Conservation (phyloP, 2,329 filamentous ascomycete species). For the Myotisia sp. region DNA sequence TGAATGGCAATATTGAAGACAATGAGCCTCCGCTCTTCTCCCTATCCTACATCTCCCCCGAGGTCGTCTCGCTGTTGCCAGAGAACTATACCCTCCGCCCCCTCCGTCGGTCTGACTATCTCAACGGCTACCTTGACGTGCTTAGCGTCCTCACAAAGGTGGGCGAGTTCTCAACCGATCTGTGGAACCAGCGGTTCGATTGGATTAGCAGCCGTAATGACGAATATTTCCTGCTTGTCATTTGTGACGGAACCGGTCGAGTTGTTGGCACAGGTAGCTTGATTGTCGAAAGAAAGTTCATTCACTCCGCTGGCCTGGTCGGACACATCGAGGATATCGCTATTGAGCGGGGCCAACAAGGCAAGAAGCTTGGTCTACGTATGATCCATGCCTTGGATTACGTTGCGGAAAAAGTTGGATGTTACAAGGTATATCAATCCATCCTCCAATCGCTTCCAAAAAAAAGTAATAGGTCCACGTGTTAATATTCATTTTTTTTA, state of each 20-base stretch:
- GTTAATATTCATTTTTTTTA: neutral
- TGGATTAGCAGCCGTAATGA: constrained; percentile 62
- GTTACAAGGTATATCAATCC: constrained; percentile 56
- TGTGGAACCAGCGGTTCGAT: constrained; percentile 67
- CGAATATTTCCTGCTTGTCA: constrained; percentile 74
- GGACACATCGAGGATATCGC: constrained; percentile 98
- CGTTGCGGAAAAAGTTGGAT: constrained; percentile 75
- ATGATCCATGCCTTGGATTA: constrained; percentile 89
- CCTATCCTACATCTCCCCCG: constrained; percentile 58
- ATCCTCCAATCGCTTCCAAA: constrained; percentile 3
- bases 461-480: neutral
- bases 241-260: constrained; percentile 54
- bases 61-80: constrained; percentile 58
- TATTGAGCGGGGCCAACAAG: constrained; percentile 86
- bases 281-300: constrained; percentile 75
- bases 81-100: constrained; percentile 71
- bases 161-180: constrained; percentile 62
- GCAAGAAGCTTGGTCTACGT: constrained; percentile 84
- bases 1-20: constrained; percentile 14
- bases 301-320: constrained; percentile 41
- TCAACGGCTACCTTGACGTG: constrained; percentile 75
- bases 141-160: constrained; percentile 84
- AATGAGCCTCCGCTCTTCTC: constrained; percentile 61
- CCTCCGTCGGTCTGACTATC: constrained; percentile 62
- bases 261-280: constrained; percentile 86